Conservation (phyloP, 1,139 yeast species). For the Protomyces inundatus region DNA sequence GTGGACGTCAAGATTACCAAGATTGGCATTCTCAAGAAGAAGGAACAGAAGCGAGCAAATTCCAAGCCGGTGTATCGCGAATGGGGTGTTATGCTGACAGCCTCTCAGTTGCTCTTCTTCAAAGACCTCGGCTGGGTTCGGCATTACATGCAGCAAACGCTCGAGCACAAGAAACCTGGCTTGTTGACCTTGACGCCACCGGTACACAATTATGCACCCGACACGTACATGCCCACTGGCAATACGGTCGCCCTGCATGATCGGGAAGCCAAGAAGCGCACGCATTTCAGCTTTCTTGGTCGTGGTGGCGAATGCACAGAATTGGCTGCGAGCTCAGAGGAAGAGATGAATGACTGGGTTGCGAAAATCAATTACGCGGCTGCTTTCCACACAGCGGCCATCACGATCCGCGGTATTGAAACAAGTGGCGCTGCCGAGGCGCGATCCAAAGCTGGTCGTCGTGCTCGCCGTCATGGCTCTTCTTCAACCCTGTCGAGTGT, state of each 20-base stretch:
- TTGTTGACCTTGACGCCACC: slow-evolving; percentile 37
- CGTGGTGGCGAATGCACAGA: slow-evolving; percentile 41
- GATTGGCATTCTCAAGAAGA: slow-evolving; percentile 40
- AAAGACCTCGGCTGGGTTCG: slow-evolving; percentile 43
- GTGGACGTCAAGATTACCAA: slow-evolving; percentile 43
- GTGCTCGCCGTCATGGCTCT: slow-evolving; percentile 3
- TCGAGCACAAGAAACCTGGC: slow-evolving; percentile 28
- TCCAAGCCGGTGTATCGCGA: slow-evolving; percentile 41
- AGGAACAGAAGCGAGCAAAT: slow-evolving; percentile 40
- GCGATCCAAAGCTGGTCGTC: background rate
- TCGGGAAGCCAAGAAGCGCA: slow-evolving; percentile 16
- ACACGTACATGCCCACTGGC: slow-evolving; percentile 38
- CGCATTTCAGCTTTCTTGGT: slow-evolving; percentile 37
- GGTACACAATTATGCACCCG: slow-evolving; percentile 43
- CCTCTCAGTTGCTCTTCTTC: slow-evolving; percentile 43
- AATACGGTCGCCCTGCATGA: slow-evolving; percentile 41
- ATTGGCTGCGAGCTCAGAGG: slow-evolving; percentile 38
- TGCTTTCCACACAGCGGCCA: slow-evolving; percentile 46
- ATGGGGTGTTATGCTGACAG: slow-evolving; percentile 45
- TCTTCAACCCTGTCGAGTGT: slow-evolving; percentile 3
- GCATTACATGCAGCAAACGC: slow-evolving; percentile 34
- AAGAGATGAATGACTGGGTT: slow-evolving; percentile 53
- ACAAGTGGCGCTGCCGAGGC: background rate
- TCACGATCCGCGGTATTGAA: slow-evolving; percentile 30
- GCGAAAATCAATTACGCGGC: slow-evolving; percentile 52